Conservation (phyloP, 2,329 filamentous ascomycete species). For the Penicillium sp. region DNA sequence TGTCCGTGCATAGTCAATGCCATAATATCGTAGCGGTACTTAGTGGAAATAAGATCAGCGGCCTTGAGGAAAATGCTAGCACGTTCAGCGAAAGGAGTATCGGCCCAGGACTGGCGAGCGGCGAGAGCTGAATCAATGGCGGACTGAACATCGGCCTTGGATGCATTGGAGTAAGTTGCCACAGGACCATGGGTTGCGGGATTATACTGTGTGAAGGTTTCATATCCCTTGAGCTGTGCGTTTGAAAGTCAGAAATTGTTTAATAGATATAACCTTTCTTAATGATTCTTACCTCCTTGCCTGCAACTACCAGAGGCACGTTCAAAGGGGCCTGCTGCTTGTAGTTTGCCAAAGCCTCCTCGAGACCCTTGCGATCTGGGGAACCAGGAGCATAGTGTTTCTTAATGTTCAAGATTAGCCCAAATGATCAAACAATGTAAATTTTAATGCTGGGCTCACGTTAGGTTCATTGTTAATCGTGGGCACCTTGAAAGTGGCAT, state of each 20-base stretch:
- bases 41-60: slow-evolving; percentile 81
- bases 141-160: slow-evolving; percentile 67
- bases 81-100: slow-evolving; percentile 81
- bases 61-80: slow-evolving; percentile 95
- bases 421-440: not conserved
- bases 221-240: slow-evolving; percentile 33
- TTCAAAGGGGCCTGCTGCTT: slow-evolving; percentile 69
- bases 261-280: not conserved
- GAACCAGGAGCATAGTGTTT: slow-evolving; percentile 87
- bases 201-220: slow-evolving; percentile 65
- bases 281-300: slow-evolving; percentile 64
- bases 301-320: slow-evolving; percentile 79
- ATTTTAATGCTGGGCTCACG: slow-evolving; percentile 54
- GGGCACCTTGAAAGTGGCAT: slow-evolving; percentile 85
- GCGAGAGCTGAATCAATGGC: slow-evolving; percentile 82
- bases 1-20: slow-evolving; percentile 93
- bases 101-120: slow-evolving; percentile 85
- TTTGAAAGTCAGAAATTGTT: not conserved
- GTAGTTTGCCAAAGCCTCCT: slow-evolving; percentile 67
- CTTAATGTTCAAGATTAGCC: slow-evolving; percentile 46
- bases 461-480: slow-evolving; percentile 92
- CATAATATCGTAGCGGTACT: slow-evolving; percentile 97
- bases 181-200: slow-evolving; percentile 77
- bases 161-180: slow-evolving; percentile 82
- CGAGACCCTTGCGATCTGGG: slow-evolving; percentile 71